Evolutionary conservation across 306 rosid species (phyloP).

Genomic region (Prunus mume): DNA sequence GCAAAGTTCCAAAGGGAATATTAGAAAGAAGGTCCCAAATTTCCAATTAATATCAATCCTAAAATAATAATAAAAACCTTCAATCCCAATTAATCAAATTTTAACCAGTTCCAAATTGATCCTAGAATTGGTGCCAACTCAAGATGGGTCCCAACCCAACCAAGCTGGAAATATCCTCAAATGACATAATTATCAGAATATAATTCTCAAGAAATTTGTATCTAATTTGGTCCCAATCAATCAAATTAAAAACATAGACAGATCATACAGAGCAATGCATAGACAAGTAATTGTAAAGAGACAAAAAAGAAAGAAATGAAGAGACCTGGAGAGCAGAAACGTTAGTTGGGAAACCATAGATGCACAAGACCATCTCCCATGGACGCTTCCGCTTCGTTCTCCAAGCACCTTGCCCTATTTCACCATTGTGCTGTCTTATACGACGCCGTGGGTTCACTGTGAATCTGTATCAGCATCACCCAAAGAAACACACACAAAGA

Average conservation of each 20-base stretch:
- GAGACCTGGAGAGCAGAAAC: constrained; percentile 93
- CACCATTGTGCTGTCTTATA: constrained; percentile 95
- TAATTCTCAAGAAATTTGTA: background rate
- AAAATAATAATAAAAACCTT: background rate
- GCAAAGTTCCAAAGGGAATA: constrained; percentile 27
- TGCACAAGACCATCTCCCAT: constrained; percentile 96
- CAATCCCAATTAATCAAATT: background rate
- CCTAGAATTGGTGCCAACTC: background rate
- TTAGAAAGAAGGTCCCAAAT: background rate
- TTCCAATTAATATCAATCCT: background rate
- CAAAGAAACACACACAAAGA: background rate
- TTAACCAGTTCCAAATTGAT: background rate
- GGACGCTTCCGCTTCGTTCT: constrained; percentile 80
- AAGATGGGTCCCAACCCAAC: background rate
- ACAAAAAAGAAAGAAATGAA: background rate
- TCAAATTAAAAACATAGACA: background rate
- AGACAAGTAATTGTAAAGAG: background rate
- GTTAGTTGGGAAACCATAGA: constrained; percentile 87
- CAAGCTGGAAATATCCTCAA: background rate
- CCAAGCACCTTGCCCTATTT: constrained; percentile 82
- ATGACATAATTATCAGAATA: too few relatives aligned
- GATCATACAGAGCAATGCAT: too few relatives aligned
- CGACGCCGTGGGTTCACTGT: constrained; percentile 89
- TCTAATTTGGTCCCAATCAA: background rate
- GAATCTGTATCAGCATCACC: constrained; percentile 44